Percentiles rank a stretch among this genome's conserved stretches.
Conservation (phyloP, 306 rosid species). For the Adenanthera pavonina region DNA sequence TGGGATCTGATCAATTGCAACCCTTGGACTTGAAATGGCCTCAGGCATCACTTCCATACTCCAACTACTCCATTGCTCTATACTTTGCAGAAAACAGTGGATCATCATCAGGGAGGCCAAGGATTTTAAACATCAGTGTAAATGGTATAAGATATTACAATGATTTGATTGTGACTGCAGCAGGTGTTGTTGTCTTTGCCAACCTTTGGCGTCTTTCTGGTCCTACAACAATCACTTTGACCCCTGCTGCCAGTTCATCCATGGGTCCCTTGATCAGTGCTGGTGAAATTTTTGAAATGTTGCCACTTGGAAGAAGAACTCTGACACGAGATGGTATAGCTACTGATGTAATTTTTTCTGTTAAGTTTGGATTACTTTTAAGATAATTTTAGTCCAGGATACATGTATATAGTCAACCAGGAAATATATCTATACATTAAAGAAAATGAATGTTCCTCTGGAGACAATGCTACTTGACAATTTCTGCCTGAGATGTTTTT, state of each 20-base stretch:
- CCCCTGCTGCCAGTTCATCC: constrained; percentile 61
- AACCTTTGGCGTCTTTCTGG: constrained; percentile 86
- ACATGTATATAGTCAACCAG: constrained; percentile 17
- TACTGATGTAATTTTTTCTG: constrained; percentile 29
- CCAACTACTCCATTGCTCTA: constrained; percentile 70
- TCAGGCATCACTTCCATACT: constrained; percentile 50
- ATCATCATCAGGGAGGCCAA: constrained; percentile 42
- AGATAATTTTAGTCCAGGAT: constrained; percentile 29
- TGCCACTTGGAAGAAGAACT: constrained; percentile 76
- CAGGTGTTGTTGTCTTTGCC: constrained; percentile 80
- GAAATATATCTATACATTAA: constrained; percentile 21
- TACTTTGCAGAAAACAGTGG: constrained; percentile 69
- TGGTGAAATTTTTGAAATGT: constrained; percentile 71
- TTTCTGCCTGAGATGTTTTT: constrained; percentile 21
- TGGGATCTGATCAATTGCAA: constrained; percentile 52
- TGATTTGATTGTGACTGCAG: constrained; percentile 57
- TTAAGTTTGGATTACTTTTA: constrained; percentile 32
- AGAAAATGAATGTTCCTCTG: constrained; percentile 15
- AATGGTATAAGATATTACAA: constrained; percentile 66
- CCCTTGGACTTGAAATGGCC: constrained; percentile 76
- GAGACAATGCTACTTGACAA: constrained; percentile 19
- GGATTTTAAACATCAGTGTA: constrained; percentile 61
- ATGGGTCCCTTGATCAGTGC: constrained; percentile 82
- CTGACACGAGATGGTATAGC: constrained; percentile 76
- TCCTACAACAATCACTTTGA: constrained; percentile 63